phyloP scores from a whole-genome alignment of 1,284 basidiomycete species.

The Puccinia brachypodii region DNA sequence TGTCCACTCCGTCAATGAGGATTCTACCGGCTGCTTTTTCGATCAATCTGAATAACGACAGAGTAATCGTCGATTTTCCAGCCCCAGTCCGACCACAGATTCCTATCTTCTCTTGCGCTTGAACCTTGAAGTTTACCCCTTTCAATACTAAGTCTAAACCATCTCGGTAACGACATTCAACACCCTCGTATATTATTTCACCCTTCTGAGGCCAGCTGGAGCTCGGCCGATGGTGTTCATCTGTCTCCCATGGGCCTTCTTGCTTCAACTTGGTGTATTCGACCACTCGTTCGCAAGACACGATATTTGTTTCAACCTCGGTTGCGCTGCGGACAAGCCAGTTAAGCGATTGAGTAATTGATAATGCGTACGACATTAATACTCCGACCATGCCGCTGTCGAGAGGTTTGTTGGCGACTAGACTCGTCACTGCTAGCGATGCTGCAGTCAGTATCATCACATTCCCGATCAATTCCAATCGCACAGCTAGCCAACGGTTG shows the following conservation, averaged over 20 bases:
- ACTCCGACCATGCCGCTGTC: slow-evolving; percentile 90
- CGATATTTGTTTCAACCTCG: slow-evolving; percentile 91
- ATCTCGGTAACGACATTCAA: slow-evolving; percentile 72
- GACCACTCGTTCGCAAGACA: slow-evolving; percentile 66
- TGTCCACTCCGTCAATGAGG: slow-evolving; percentile 77
- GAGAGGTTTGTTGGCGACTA: slow-evolving; percentile 65
- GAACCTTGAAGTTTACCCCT: slow-evolving; percentile 66
- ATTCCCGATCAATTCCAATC: slow-evolving; percentile 77
- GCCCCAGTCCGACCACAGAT: slow-evolving; percentile 85
- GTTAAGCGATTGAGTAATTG: slow-evolving; percentile 66
- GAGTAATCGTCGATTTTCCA: slow-evolving; percentile 79
- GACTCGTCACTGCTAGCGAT: slow-evolving; percentile 67
- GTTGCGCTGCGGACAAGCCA: slow-evolving; percentile 87
- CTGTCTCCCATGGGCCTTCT: slow-evolving; percentile 74
- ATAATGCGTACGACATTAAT: slow-evolving; percentile 78
- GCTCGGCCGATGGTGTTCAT: slow-evolving; percentile 61
- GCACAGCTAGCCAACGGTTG: slow-evolving; percentile 76
- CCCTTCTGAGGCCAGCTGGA: slow-evolving; percentile 74
- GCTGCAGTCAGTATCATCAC: slow-evolving; percentile 76
- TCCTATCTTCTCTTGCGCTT: slow-evolving; percentile 61
- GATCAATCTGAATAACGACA: slow-evolving; percentile 72
- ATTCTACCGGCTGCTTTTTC: slow-evolving; percentile 79
- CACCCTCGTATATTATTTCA: slow-evolving; percentile 70
- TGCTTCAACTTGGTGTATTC: slow-evolving; percentile 70
- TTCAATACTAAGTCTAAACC: slow-evolving; percentile 76